Evolutionary conservation across 768 basidiomycete genomes (phyloP).

Genomic region (Rubroboletus pulcherrimus): DNA sequence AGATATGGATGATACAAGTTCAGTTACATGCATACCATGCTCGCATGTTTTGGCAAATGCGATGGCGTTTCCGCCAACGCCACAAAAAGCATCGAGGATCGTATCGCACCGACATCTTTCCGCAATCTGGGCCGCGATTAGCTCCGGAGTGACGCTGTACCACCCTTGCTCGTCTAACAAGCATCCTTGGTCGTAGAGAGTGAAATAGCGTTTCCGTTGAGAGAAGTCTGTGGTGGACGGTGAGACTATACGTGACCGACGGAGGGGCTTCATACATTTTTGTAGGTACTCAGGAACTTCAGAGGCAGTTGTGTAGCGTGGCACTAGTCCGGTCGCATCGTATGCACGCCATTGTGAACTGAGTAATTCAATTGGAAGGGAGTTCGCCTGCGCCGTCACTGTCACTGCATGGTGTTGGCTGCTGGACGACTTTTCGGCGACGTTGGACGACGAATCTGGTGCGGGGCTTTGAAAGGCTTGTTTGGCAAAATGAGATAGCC

Average conservation of each 20-base stretch:
- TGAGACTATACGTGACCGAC: background rate
- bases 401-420: background rate
- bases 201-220: slow-evolving; percentile 81
- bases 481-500: slow-evolving; percentile 43
- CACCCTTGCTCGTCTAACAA: slow-evolving; percentile 94
- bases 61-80: slow-evolving; percentile 96
- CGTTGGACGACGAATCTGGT: slow-evolving; percentile 3
- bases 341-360: slow-evolving; percentile 40
- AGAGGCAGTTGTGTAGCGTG: slow-evolving; percentile 56
- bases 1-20: background rate
- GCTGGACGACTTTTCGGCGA: background rate
- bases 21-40: slow-evolving; percentile 57
- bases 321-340: slow-evolving; percentile 72
- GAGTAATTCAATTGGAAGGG: slow-evolving; percentile 19
- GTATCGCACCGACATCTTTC: slow-evolving; percentile 84
- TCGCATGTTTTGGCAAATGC: slow-evolving; percentile 97
- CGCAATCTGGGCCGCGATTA: slow-evolving; percentile 89
- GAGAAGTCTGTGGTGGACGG: slow-evolving; percentile 63
- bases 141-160: slow-evolving; percentile 95
- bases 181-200: slow-evolving; percentile 75
- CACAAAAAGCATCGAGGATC: slow-evolving; percentile 92
- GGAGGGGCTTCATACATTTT: slow-evolving; percentile 59
- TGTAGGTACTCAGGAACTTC: slow-evolving; percentile 75
- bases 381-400: background rate
- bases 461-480: slow-evolving; percentile 30